These are phyloP conservation scores for Prunus salicina DNA, from an alignment of 306 rosid species.

Conservation along the genomic window DNA sequence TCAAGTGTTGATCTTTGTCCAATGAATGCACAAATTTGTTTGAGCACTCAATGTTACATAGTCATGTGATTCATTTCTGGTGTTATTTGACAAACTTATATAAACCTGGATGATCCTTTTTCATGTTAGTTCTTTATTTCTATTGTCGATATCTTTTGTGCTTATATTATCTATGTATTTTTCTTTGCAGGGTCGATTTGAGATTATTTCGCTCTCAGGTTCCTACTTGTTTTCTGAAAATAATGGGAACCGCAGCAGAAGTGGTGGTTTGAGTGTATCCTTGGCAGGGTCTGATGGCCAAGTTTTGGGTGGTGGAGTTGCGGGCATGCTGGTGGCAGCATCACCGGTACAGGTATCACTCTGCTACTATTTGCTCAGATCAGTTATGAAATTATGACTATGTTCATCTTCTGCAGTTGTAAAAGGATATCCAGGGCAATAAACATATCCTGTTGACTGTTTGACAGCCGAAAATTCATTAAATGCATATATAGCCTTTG, in stretches of 20 bases:
- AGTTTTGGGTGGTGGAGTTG: conserved; percentile 74
- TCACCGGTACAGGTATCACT: conserved; percentile 66
- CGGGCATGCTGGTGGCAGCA: conserved; percentile 66
- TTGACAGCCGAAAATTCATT: conserved; percentile 1
- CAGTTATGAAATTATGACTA: conserved; percentile 1
- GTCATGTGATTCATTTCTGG: neutral
- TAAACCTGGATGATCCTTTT: neutral
- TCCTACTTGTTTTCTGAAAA: conserved; percentile 42
- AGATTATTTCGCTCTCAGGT: conserved; percentile 65
- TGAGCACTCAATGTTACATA: neutral
- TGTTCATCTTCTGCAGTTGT: conserved; percentile 3
- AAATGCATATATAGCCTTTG: neutral
- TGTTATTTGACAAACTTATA: neutral
- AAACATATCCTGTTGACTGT: neutral
- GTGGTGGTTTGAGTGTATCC: conserved; percentile 45
- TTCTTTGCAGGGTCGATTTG: conserved; percentile 63
- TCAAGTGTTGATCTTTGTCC: neutral
- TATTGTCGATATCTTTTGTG: neutral
- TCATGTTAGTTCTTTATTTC: neutral
- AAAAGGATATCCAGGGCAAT: neutral
- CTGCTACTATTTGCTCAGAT: conserved; percentile 9
- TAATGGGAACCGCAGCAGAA: conserved; percentile 37
- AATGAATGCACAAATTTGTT: neutral
- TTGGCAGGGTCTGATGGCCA: conserved; percentile 64
- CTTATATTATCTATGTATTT: neutral